Percentiles rank a stretch among this genome's conserved stretches.
Evolutionary conservation across 441 rosid genomes (phyloP).

Genomic region (Erodium moschatum): DNA sequence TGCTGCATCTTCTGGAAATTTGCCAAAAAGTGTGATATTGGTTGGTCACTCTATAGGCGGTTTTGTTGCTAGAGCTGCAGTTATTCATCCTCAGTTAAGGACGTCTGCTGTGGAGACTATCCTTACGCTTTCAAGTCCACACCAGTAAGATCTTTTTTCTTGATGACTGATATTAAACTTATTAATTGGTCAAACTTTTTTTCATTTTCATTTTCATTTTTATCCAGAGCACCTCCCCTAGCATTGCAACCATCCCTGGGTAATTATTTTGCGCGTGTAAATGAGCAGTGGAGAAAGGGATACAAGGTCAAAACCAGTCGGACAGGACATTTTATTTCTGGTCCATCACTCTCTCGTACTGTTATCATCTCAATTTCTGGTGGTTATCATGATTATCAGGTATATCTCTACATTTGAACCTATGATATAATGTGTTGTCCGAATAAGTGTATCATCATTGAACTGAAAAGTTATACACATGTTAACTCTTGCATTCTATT

Average conservation of each 20-base stretch:
- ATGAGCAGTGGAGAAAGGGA: slow-evolving; percentile 77
- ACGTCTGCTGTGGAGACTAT: slow-evolving; percentile 75
- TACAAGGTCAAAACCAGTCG: slow-evolving; percentile 49
- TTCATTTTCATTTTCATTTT: slow-evolving; percentile 22
- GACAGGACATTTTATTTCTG: slow-evolving; percentile 43
- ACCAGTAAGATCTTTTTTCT: slow-evolving; percentile 55
- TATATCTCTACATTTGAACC: slow-evolving; percentile 19
- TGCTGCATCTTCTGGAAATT: slow-evolving; percentile 49
- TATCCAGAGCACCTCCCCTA: slow-evolving; percentile 85
- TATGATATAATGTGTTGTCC: neutral
- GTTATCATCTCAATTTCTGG: slow-evolving; percentile 80
- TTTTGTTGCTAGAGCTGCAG: slow-evolving; percentile 96
- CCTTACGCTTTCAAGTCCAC: slow-evolving; percentile 89
- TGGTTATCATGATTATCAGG: slow-evolving; percentile 92
- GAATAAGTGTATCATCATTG: neutral
- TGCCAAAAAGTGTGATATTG: slow-evolving; percentile 80
- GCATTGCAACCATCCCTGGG: slow-evolving; percentile 96
- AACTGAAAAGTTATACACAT: neutral
- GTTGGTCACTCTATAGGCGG: slow-evolving; percentile 99
- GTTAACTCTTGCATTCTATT: neutral
- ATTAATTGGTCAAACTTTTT: slow-evolving; percentile 23
- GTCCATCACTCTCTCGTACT: slow-evolving; percentile 61
- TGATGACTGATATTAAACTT: slow-evolving; percentile 17
- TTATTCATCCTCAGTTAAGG: slow-evolving; percentile 67
- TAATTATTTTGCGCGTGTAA: slow-evolving; percentile 62